phyloP scores from a whole-genome alignment of 2,329 filamentous ascomycete genomes.

The Dothistroma pini region DNA sequence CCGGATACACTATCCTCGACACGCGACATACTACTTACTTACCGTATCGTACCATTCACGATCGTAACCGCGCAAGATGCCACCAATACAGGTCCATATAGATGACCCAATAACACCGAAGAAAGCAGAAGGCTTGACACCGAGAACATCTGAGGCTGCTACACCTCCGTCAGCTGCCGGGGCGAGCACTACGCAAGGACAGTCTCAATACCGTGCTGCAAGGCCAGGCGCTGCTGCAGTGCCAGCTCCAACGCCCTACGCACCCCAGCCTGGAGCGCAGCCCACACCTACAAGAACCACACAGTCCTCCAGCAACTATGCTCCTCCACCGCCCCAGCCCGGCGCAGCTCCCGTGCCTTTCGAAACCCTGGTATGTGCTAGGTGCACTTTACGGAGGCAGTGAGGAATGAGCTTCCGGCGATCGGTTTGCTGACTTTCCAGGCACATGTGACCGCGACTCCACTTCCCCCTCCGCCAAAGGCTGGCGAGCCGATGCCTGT shows the following conservation, averaged over 20 bases:
- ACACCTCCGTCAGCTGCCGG: conserved; percentile 13
- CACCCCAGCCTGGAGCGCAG: conserved; percentile 21
- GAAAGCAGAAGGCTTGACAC: conserved; percentile 37
- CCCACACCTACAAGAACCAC: conserved; percentile 28
- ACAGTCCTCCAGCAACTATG: conserved; percentile 25
- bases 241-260: conserved; percentile 33
- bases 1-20: too few relatives aligned
- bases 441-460: conserved; percentile 24
- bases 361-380: conserved; percentile 19
- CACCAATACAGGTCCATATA: conserved; percentile 11
- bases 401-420: neutral
- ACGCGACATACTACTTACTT: too few relatives aligned
- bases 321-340: conserved; percentile 41
- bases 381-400: neutral
- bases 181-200: conserved; percentile 25
- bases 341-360: conserved; percentile 39
- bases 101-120: conserved; percentile 44
- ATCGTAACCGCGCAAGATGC: conserved; percentile 1
- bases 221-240: conserved; percentile 29
- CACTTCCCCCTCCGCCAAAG: conserved; percentile 41
- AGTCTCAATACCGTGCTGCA: conserved; percentile 29
- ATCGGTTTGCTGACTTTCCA: conserved; percentile 2
- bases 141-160: conserved; percentile 35
- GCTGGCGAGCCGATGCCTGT: conserved; percentile 33
- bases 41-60: too few relatives aligned